A percentile compares a stretch with the other conserved stretches of the same genome.
phyloP scores from a whole-genome alignment of 305 asterid species.

The Nicotiana rustica region DNA sequence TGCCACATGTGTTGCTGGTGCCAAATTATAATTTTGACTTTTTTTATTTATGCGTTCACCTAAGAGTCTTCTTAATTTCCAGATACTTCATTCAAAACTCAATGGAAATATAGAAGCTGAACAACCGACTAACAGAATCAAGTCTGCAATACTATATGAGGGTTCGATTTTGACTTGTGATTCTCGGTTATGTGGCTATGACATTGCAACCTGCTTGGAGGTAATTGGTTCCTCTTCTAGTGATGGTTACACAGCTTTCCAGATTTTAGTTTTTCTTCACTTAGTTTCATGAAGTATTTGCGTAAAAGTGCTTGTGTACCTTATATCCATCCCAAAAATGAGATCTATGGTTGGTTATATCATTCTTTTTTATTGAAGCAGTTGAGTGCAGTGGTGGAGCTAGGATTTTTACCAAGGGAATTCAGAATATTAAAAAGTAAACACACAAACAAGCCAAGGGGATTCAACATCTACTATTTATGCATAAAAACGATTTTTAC shows the following conservation, averaged over 20 bases:
- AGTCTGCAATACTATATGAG: constrained; percentile 70
- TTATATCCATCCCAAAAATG: constrained; percentile 18
- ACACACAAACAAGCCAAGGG: no score
- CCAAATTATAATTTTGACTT: not conserved
- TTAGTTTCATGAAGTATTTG: constrained; percentile 11
- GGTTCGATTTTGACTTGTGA: constrained; percentile 81
- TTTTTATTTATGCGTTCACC: not conserved
- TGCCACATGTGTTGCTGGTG: constrained; percentile 3
- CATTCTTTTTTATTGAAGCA: constrained; percentile 10
- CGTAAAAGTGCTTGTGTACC: not conserved
- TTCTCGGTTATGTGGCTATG: constrained; percentile 72
- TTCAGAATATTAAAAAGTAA: no score
- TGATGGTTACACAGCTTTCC: constrained; percentile 22
- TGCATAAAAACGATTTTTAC: no score
- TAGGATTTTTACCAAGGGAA: no score
- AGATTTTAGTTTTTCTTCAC: not conserved
- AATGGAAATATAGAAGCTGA: constrained; percentile 54
- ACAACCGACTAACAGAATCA: constrained; percentile 56
- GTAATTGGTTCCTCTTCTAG: constrained; percentile 46
- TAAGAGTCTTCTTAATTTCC: constrained; percentile 30
- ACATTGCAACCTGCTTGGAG: constrained; percentile 98
- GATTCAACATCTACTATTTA: no score
- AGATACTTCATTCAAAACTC: constrained; percentile 82
- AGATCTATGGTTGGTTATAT: constrained; percentile 21
- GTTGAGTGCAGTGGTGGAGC: not conserved